phyloP scores from a whole-genome alignment of 805 yeast species.

The Maudiozyma pseudohumilis region DNA sequence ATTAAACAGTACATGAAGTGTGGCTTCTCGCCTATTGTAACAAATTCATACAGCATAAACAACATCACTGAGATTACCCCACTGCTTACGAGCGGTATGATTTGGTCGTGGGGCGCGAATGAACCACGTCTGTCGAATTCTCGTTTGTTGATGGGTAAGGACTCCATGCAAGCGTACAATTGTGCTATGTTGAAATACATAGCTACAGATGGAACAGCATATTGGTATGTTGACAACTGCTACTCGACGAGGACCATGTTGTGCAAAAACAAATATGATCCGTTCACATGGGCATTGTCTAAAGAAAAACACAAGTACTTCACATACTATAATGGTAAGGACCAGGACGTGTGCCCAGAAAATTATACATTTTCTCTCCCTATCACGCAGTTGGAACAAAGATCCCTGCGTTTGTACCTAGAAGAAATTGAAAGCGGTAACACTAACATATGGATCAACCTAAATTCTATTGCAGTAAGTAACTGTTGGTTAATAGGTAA shows the following conservation, averaged over 20 bases:
- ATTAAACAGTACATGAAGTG: conserved; percentile 35
- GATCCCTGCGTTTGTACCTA: conserved; percentile 15
- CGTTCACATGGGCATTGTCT: conserved; percentile 38
- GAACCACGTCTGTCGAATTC: conserved; percentile 36
- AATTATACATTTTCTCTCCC: conserved; percentile 39
- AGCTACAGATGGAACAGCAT: conserved; percentile 23
- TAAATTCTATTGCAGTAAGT: conserved; percentile 63
- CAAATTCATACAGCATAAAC: conserved; percentile 21
- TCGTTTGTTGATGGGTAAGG: conserved; percentile 12
- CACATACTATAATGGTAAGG: conserved; percentile 21
- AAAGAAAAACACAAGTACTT: conserved; percentile 35
- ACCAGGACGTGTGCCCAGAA: conserved; percentile 29
- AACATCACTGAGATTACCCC: conserved; percentile 24
- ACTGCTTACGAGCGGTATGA: conserved; percentile 27
- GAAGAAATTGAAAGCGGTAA: conserved; percentile 4
- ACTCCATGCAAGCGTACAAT: conserved; percentile 29
- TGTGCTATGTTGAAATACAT: conserved; percentile 35
- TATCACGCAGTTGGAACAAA: conserved; percentile 38
- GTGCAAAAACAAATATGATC: conserved; percentile 39
- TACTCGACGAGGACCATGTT: conserved; percentile 41
- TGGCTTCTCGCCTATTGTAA: conserved; percentile 63
- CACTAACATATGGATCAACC: conserved; percentile 53
- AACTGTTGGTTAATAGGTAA: conserved; percentile 88
- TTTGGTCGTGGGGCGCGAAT: conserved; percentile 69
- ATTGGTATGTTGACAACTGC: conserved; percentile 66